Base-by-base conservation (phyloP, 139 green algal species). In the Micromonas pusilla region DNA sequence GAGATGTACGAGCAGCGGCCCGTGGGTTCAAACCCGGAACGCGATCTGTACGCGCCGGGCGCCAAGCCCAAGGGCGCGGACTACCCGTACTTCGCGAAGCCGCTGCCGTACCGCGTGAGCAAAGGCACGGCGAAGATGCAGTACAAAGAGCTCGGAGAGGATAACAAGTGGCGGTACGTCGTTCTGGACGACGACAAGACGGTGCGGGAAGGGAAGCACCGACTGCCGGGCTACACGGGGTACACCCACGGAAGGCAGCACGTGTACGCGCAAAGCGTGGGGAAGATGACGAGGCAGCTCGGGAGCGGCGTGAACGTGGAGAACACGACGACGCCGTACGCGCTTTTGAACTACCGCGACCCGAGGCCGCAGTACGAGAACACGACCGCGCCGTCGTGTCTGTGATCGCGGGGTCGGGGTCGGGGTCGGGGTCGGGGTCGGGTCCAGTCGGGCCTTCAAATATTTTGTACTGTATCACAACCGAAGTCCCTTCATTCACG, bases 201-300 rank as follows among this genome's bases (percentile, higher is more conserved):
- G 32, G 71, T 77, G 34, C 66, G 31, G 36, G 19, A 66, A 52
- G 71, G 71, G n/a, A 77, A 25, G 71, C 71, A 77, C 71, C 66
- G 66, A 34, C 36, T 66, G 36, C 36, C 60, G 71, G 71, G 71
- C 20, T 77, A 77, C 71, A 77, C 71, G 36, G 71, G 71, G 33
- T 52, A 77, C 38, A 77, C 60, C 36, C 71, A 20, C n/a, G 34
- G 34, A 6, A 32, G 66, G 37, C 71, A 77, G 37, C 71, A 77
- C 71, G 52, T 77, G 25, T 77, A 66, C 36, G 71, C 36, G 3
- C 20, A 77, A 34, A 36, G 5, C n/a, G 37, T 38, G 36, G 71
- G 71, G 25, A 77, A 65, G 71, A 77, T 77, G 71, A 77, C 71
- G 30, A 25, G 71, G 26, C n/a, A 31, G 45, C 45, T 57, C 9